A percentile compares a stretch with the other conserved stretches of the same genome.
phyloP scores from a whole-genome alignment of 495 filamentous ascomycete species.

The Saxophila tyrrhenica region DNA sequence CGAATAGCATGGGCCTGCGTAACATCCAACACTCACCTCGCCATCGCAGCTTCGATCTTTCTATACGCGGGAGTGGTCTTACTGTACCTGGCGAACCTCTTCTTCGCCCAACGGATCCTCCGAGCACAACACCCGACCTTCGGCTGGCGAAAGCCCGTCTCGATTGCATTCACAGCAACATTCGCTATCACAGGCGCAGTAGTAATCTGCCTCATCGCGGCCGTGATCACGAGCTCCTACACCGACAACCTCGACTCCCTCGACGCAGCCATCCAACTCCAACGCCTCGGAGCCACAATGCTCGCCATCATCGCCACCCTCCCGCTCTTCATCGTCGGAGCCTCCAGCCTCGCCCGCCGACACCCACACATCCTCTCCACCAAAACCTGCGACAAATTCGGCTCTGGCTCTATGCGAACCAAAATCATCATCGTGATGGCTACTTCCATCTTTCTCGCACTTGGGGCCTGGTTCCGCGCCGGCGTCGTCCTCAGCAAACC shows the following conservation, averaged over 20 bases:
- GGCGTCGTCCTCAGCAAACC: conserved; percentile 43
- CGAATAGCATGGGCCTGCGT: conserved; percentile 22
- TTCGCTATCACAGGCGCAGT: conserved; percentile 50
- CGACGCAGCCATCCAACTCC: conserved; percentile 43
- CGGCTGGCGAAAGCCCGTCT: conserved; percentile 50
- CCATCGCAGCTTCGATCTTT: conserved; percentile 35
- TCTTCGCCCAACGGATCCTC: conserved; percentile 67
- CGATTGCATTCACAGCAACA: conserved; percentile 41
- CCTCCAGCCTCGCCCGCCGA: conserved; percentile 43
- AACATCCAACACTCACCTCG: conserved; percentile 6
- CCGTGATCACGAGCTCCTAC: conserved; percentile 53
- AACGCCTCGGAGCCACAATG: conserved; percentile 56
- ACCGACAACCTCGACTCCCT: conserved; percentile 44
- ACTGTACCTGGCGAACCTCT: conserved; percentile 70
- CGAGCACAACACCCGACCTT: conserved; percentile 59
- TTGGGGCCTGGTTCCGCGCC: conserved; percentile 61
- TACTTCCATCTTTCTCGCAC: conserved; percentile 44
- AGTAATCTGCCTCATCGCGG: conserved; percentile 58
- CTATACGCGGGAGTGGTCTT: conserved; percentile 65
- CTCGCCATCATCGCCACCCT: conserved; percentile 63
- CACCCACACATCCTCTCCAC: conserved; percentile 12
- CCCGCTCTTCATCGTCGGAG: conserved; percentile 51
- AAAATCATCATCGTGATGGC: conserved; percentile 55
- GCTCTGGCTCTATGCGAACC: conserved; percentile 49
- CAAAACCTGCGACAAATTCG: conserved; percentile 53